phyloP scores from a whole-genome alignment of 495 filamentous ascomycete genomes.

The Pyrenopolyporus hunteri region DNA sequence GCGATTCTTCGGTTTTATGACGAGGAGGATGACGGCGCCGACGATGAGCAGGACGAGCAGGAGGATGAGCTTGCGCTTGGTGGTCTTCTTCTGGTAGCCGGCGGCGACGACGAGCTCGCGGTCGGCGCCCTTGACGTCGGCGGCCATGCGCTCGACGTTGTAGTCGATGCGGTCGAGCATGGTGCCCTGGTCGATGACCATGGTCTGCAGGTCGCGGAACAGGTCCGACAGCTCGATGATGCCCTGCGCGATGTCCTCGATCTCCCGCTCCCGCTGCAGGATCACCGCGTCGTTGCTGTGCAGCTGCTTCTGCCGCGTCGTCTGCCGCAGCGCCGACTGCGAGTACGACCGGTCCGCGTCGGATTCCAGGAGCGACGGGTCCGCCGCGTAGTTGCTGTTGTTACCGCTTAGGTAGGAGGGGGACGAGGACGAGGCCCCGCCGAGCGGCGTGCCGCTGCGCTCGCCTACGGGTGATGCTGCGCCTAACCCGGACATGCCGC shows the following conservation, averaged over 20 bases:
- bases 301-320: slow-evolving; percentile 64
- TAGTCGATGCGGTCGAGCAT: slow-evolving; percentile 98
- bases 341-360: slow-evolving; percentile 92
- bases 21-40: slow-evolving; percentile 83
- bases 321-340: slow-evolving; percentile 81
- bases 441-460: slow-evolving; percentile 66
- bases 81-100: slow-evolving; percentile 86
- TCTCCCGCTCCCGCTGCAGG: slow-evolving; percentile 92
- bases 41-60: slow-evolving; percentile 82
- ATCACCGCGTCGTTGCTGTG: slow-evolving; percentile 85
- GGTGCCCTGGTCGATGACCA: slow-evolving; percentile 98
- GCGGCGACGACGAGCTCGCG: slow-evolving; percentile 86
- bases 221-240: slow-evolving; percentile 97
- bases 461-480: slow-evolving; percentile 44
- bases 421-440: no score
- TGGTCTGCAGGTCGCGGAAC: slow-evolving; percentile 91
- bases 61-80: slow-evolving; percentile 89
- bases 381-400: slow-evolving; percentile 67
- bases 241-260: slow-evolving; percentile 95
- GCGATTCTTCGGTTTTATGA: slow-evolving; percentile 78
- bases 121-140: slow-evolving; percentile 87
- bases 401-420: no score
- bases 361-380: slow-evolving; percentile 85
- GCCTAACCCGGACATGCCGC: slow-evolving; percentile 66
- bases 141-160: slow-evolving; percentile 91